These are phyloP conservation scores for Ophiosphaerella herpotricha DNA, from an alignment of 2,329 filamentous ascomycete species.

Conservation along the genomic window DNA sequence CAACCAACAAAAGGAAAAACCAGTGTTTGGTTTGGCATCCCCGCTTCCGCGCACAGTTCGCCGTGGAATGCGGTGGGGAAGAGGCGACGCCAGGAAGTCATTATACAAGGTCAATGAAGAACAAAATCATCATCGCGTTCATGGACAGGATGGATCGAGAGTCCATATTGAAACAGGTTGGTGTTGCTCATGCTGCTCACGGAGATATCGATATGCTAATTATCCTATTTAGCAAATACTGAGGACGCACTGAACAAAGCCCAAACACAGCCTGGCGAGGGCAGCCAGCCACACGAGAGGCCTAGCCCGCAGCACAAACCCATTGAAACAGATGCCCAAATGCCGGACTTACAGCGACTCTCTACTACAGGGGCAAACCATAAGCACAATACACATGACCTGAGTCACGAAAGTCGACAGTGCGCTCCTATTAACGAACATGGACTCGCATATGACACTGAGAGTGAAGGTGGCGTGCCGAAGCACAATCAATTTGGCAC, in stretches of 20 bases:
- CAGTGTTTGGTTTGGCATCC: conserved; percentile 60
- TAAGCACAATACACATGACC: conserved; percentile 4
- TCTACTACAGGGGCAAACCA: background rate
- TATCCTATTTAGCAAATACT: conserved; percentile 6
- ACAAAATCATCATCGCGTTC: conserved; percentile 16
- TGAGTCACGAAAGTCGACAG: conserved; percentile 13
- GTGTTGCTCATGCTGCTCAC: background rate
- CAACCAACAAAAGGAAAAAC: conserved; percentile 57
- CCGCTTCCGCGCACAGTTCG: conserved; percentile 60
- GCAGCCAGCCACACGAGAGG: too few species aligned
- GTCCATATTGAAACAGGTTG: conserved; percentile 19
- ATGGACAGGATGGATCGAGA: conserved; percentile 20
- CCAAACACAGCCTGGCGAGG: too few species aligned
- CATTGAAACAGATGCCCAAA: too few species aligned
- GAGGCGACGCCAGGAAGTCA: conserved; percentile 50
- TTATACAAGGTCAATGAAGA: conserved; percentile 22
- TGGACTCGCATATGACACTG: conserved; percentile 17
- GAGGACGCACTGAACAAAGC: conserved; percentile 3
- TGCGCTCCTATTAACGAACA: conserved; percentile 30
- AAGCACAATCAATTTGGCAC: conserved; percentile 45
- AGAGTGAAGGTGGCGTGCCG: conserved; percentile 10
- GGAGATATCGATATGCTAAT: background rate
- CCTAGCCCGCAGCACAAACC: too few species aligned
- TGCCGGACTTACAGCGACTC: too few species aligned
- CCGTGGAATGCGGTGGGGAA: conserved; percentile 55